A percentile compares a stretch with the other conserved stretches of the same genome.
phyloP scores from a whole-genome alignment of 192 early-diverging fungal genomes.

The Borealophlyctis nickersoniae region DNA sequence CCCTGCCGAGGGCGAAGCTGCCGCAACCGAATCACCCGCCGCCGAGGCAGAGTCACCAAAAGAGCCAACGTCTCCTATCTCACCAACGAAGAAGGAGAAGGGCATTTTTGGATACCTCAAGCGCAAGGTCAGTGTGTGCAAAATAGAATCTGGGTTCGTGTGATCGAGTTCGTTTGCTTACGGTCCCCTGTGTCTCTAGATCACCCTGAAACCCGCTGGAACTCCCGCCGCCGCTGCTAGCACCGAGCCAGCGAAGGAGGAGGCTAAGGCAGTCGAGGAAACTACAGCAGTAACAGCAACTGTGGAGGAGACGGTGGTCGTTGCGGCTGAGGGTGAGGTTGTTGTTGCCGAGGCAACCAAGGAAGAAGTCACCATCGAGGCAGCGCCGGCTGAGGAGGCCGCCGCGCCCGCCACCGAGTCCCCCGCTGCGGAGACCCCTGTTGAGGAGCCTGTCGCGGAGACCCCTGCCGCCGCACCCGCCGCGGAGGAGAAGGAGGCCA shows the following conservation, averaged over 20 bases:
- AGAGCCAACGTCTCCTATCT: too few species aligned
- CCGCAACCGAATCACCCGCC: too few species aligned
- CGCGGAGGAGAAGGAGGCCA: neutral
- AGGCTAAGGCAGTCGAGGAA: neutral
- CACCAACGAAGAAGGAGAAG: too few species aligned
- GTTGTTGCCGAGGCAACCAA: neutral
- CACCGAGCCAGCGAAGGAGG: neutral
- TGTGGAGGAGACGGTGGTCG: neutral
- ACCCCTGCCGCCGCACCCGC: neutral
- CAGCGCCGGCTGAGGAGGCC: neutral
- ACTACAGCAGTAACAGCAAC: neutral
- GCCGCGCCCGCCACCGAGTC: neutral
- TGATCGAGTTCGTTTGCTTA: too few species aligned
- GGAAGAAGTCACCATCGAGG: neutral
- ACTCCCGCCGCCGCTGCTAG: neutral
- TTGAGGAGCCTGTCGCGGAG: constrained; percentile 1
- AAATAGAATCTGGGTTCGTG: too few species aligned
- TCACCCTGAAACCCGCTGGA: too few species aligned
- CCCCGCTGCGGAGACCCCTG: neutral
- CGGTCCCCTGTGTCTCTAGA: too few species aligned
- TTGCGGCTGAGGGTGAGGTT: neutral
- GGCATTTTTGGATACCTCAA: too few species aligned
- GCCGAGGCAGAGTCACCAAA: too few species aligned
- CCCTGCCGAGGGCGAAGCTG: too few species aligned
- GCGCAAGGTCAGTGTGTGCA: too few species aligned